Conservation (phyloP, 345 rosid genomes). For the Lepidium sativum region DNA sequence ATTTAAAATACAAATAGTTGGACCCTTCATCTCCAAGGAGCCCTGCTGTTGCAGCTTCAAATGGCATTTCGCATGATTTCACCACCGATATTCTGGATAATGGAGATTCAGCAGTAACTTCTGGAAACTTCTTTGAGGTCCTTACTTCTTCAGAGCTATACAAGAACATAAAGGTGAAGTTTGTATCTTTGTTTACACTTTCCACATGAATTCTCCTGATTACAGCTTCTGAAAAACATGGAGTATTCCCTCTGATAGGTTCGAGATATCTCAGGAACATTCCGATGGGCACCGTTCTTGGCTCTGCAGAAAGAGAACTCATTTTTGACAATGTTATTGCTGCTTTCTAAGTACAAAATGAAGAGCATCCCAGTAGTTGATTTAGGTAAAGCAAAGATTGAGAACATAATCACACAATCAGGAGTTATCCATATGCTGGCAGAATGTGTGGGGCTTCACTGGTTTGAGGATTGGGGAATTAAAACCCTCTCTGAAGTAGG, state of each 20-base stretch:
- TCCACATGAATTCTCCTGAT: not conserved
- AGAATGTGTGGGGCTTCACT: constrained; percentile 84
- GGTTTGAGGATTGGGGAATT: constrained; percentile 96
- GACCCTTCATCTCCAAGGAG: constrained; percentile 93
- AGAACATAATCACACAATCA: constrained; percentile 83
- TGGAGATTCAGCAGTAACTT: constrained; percentile 69
- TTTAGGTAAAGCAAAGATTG: constrained; percentile 65
- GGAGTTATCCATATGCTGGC: constrained; percentile 97
- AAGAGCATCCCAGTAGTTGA: constrained; percentile 92
- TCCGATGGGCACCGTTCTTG: constrained; percentile 99
- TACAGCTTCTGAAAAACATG: not conserved
- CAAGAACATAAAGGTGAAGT: constrained; percentile 65
- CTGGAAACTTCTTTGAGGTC: constrained; percentile 82
- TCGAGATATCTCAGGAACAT: constrained; percentile 89
- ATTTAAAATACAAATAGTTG: constrained; percentile 38
- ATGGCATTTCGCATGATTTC: constrained; percentile 30
- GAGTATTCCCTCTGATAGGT: constrained; percentile 46
- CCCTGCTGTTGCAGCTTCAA: constrained; percentile 43
- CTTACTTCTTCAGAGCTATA: constrained; percentile 77
- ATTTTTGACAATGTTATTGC: constrained; percentile 82
- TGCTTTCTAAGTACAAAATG: constrained; percentile 98
- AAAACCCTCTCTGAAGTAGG: constrained; percentile 82
- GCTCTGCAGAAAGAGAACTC: constrained; percentile 88
- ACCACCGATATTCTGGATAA: constrained; percentile 42
- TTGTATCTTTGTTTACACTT: not conserved